A percentile compares a stretch with the other conserved stretches of the same genome.
Evolutionary conservation across 345 rosid genomes (phyloP).

Genomic region (Capsella bursapastoris): DNA sequence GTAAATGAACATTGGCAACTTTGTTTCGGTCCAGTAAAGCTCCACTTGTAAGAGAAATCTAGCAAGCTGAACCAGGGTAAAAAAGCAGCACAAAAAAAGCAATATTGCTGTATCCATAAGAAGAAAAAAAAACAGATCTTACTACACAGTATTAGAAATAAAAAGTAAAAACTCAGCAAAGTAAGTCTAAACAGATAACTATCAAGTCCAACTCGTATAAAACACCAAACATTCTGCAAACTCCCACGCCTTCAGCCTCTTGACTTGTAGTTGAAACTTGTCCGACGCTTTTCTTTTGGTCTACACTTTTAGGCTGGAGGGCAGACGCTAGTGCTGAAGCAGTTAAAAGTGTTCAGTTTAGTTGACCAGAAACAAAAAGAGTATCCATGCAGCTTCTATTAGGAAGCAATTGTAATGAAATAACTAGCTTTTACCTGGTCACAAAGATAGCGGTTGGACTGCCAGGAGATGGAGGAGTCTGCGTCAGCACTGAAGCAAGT

Average conservation of each 20-base stretch:
- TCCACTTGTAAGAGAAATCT: background rate
- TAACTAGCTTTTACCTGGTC: conserved; percentile 47
- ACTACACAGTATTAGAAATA: conserved; percentile 17
- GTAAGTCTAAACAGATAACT: conserved; percentile 16
- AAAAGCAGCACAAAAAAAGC: background rate
- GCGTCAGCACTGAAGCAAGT: conserved; percentile 54
- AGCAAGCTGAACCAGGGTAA: conserved; percentile 7
- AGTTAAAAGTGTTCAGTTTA: background rate
- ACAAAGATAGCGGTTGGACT: conserved; percentile 80
- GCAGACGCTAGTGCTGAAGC: background rate
- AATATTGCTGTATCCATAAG: background rate
- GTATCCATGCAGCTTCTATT: conserved; percentile 1
- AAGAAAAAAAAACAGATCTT: conserved; percentile 6
- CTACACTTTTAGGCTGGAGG: conserved; percentile 21
- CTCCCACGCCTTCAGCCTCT: conserved; percentile 13
- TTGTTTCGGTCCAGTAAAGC: background rate
- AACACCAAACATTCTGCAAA: conserved; percentile 25
- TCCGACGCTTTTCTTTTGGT: conserved; percentile 4
- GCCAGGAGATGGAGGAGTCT: conserved; percentile 88
- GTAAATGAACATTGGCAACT: background rate
- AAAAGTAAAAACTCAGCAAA: background rate
- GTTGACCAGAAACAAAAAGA: background rate
- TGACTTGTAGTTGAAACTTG: conserved; percentile 29
- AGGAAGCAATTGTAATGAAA: background rate
- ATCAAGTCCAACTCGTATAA: background rate